These are phyloP conservation scores for Eragrostis nindensis DNA, from an alignment of 176 grass and related monocot genomes.

Conservation along the genomic window DNA sequence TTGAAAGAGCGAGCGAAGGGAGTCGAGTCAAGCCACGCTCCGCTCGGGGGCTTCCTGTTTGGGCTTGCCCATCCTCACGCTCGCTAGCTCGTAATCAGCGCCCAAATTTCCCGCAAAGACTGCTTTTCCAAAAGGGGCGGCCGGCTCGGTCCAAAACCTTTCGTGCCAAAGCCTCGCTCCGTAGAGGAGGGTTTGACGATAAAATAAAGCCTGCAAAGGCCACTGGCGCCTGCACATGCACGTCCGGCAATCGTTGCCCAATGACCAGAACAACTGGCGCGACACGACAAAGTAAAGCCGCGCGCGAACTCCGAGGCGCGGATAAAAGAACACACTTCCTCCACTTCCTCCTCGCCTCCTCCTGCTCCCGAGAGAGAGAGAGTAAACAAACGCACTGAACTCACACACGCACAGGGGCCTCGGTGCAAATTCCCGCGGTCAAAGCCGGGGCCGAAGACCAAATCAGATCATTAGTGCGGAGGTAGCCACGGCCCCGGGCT, in stretches of 20 bases:
- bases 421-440: neutral
- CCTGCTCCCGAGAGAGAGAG: neutral
- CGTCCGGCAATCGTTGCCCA: slow-evolving; percentile 27
- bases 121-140: slow-evolving; percentile 23
- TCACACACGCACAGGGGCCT: neutral
- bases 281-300: slow-evolving; percentile 25
- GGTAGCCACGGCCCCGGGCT: neutral
- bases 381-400: neutral
- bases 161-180: slow-evolving; percentile 1
- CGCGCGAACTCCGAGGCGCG: slow-evolving; percentile 19
- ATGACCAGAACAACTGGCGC: slow-evolving; percentile 30
- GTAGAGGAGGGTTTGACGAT: neutral
- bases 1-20: neutral
- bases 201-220: slow-evolving; percentile 35
- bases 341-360: too few relatives aligned
- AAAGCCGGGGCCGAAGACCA: slow-evolving; percentile 5
- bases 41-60: neutral
- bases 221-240: slow-evolving; percentile 1
- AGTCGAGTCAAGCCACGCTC: too few relatives aligned
- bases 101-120: slow-evolving; percentile 28
- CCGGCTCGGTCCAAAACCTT: slow-evolving; percentile 14
- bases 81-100: neutral
- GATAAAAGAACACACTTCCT: neutral
- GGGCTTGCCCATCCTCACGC: neutral
- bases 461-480: neutral